These are phyloP conservation scores for Forsythia suspensa DNA, from an alignment of 257 asterid species.

Conservation along the genomic window DNA sequence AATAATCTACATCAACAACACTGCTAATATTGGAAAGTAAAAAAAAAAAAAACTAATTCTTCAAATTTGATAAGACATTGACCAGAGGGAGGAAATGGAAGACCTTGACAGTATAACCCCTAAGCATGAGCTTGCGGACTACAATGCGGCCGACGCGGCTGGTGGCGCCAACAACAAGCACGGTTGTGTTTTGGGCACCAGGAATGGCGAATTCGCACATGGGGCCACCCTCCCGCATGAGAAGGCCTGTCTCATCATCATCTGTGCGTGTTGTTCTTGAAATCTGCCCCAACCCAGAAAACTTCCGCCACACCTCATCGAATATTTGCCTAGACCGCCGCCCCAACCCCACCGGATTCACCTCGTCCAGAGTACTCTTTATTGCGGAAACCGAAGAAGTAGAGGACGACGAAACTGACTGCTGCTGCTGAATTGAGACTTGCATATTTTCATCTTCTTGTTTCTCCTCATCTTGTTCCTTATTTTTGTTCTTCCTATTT, in stretches of 20 bases:
- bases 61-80: background rate
- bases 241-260: slow-evolving; percentile 64
- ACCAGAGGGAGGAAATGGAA: background rate
- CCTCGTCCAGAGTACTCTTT: slow-evolving; percentile 72
- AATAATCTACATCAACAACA: background rate
- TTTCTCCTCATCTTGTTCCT: slow-evolving; percentile 28
- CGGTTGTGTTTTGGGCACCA: slow-evolving; percentile 96
- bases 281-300: slow-evolving; percentile 93
- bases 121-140: slow-evolving; percentile 91
- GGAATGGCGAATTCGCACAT: slow-evolving; percentile 95
- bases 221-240: slow-evolving; percentile 82
- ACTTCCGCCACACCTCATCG: slow-evolving; percentile 95
- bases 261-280: slow-evolving; percentile 69
- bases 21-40: background rate
- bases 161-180: slow-evolving; percentile 95
- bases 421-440: slow-evolving; percentile 13
- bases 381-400: slow-evolving; percentile 57
- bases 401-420: slow-evolving; percentile 16
- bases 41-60: background rate
- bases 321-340: slow-evolving; percentile 84
- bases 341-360: slow-evolving; percentile 93
- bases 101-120: slow-evolving; percentile 96
- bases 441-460: slow-evolving; percentile 21
- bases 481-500: slow-evolving; percentile 49
- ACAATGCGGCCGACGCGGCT: slow-evolving; percentile 96